Percentiles rank a stretch among this genome's conserved stretches.
phyloP scores from a whole-genome alignment of 2,329 filamentous ascomycete species.

The Piedraia hortae region DNA sequence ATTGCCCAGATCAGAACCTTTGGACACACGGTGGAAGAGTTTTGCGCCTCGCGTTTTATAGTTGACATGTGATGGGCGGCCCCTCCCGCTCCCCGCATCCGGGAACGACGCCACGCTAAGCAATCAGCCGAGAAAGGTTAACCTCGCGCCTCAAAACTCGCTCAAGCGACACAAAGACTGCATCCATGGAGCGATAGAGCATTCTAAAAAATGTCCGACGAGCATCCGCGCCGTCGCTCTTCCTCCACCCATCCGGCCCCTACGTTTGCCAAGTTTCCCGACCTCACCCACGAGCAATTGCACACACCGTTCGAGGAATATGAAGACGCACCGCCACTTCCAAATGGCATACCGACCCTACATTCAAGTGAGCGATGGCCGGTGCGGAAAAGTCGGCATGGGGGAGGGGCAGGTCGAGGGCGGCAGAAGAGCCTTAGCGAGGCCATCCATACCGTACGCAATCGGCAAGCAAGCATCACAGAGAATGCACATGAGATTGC shows the following conservation, averaged over 20 bases:
- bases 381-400: slow-evolving; percentile 27
- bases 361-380: slow-evolving; percentile 30
- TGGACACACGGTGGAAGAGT: too few relatives aligned
- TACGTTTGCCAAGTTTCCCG: slow-evolving; percentile 16
- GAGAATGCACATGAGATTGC: slow-evolving; percentile 86
- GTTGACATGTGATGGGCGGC: too few relatives aligned
- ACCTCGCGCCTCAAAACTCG: too few relatives aligned
- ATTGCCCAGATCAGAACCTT: too few relatives aligned
- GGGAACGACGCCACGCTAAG: too few relatives aligned
- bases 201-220: too few relatives aligned
- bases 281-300: slow-evolving; percentile 15
- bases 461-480: slow-evolving; percentile 58
- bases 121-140: too few relatives aligned
- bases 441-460: slow-evolving; percentile 60
- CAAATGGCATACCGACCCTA: slow-evolving; percentile 11
- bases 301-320: slow-evolving; percentile 3
- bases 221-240: slow-evolving; percentile 9
- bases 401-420: too few relatives aligned
- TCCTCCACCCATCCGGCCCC: slow-evolving; percentile 4
- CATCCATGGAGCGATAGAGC: too few relatives aligned
- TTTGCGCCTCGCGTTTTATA: too few relatives aligned
- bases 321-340: slow-evolving; percentile 9
- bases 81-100: too few relatives aligned
- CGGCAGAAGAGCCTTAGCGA: slow-evolving; percentile 72
- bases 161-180: too few relatives aligned